phyloP scores from a whole-genome alignment of 2,329 filamentous ascomycete genomes.

The Aurifilum marmelostoma region DNA sequence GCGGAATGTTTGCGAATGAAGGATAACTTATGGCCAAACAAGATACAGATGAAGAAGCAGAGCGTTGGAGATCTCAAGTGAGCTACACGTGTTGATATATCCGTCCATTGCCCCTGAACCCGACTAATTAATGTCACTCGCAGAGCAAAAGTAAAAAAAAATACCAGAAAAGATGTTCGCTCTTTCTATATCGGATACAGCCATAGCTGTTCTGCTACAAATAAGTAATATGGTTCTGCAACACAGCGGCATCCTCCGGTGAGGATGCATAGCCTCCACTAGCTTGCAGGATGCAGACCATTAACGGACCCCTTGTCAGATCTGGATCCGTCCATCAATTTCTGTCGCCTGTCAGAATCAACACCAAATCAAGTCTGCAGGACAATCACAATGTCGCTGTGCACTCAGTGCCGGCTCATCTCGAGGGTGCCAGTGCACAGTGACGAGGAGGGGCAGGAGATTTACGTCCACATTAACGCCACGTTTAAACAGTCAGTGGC shows the following conservation, averaged over 20 bases:
- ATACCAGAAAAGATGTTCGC: not conserved
- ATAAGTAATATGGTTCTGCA: not conserved
- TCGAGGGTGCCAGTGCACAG: slow-evolving; percentile 1
- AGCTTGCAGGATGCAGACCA: not conserved
- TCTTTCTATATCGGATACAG: not conserved
- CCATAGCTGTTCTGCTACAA: not conserved
- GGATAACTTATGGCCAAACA: not conserved
- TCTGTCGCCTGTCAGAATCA: not conserved
- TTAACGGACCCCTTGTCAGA: not conserved
- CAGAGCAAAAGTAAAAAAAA: not conserved
- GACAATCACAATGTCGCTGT: slow-evolving; percentile 6
- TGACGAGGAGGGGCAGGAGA: not conserved
- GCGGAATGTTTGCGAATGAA: not conserved
- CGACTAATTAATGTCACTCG: not conserved
- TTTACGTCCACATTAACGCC: slow-evolving; percentile 3
- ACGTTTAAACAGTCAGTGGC: not conserved
- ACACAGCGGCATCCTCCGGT: not conserved
- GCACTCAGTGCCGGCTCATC: slow-evolving; percentile 2
- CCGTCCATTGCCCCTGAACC: not conserved
- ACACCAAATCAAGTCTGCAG: not conserved
- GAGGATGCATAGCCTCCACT: not conserved
- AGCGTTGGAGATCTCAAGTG: not conserved
- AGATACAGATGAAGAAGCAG: not conserved
- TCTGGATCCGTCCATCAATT: not conserved
- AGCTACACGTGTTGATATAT: not conserved